Evolutionary conservation across 129 eudicot species (phyloP).

Genomic region (Flaveria sonorensis): DNA sequence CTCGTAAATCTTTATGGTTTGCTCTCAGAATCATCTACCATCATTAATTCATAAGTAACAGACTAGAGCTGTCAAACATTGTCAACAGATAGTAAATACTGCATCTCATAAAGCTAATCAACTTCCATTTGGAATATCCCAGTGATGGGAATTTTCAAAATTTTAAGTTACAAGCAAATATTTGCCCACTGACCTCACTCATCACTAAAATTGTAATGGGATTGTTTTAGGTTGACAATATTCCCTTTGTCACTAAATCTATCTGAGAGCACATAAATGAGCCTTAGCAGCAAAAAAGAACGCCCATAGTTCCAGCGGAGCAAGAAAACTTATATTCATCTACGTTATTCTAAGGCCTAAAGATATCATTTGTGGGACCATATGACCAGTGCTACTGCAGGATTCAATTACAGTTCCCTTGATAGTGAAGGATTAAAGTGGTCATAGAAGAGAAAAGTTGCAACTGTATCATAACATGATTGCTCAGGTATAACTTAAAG

Average conservation of each 20-base stretch:
- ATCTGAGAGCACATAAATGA: not conserved
- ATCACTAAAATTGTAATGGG: not conserved
- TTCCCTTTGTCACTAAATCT: not conserved
- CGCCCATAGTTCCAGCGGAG: slow-evolving; percentile 1
- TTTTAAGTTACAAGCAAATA: no score
- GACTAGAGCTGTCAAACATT: not conserved
- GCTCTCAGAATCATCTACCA: slow-evolving; percentile 1
- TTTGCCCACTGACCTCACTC: no score
- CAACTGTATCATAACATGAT: slow-evolving; percentile 2
- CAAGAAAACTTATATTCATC: not conserved
- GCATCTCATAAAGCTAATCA: slow-evolving; percentile 3
- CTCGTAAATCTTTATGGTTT: not conserved
- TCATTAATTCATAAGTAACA: slow-evolving; percentile 26
- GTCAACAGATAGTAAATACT: not conserved
- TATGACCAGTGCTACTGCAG: not conserved
- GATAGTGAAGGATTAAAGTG: slow-evolving; percentile 9
- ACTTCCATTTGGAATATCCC: no score
- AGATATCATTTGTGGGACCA: not conserved
- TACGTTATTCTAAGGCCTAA: not conserved
- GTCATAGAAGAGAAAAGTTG: not conserved
- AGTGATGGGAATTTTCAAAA: no score
- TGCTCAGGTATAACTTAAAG: slow-evolving; percentile 7
- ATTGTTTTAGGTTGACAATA: not conserved
- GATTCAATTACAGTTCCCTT: slow-evolving; percentile 8
- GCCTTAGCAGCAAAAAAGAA: slow-evolving; percentile 1